A percentile compares a stretch with the other conserved stretches of the same genome.
Evolutionary conservation across 2,329 filamentous ascomycete genomes (phyloP).

Genomic region (Ophiocordyceps sinensis): DNA sequence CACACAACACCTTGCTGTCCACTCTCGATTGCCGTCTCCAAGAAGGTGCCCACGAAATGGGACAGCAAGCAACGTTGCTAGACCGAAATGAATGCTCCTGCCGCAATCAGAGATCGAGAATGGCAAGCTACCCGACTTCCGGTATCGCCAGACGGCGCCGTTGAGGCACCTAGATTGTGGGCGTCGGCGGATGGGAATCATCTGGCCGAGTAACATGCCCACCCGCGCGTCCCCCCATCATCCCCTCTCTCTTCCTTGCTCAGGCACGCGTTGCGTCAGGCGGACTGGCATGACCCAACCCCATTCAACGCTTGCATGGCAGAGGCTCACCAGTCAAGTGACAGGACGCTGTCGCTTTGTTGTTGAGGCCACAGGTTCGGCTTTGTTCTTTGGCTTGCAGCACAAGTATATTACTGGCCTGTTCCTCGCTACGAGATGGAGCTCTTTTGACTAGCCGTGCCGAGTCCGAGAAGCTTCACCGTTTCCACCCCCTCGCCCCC

Average conservation of each 20-base stretch:
- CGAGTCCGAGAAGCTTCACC: neutral
- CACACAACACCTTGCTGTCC: neutral
- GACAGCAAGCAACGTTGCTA: slow-evolving; percentile 4
- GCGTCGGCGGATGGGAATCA: neutral
- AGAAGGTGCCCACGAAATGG: neutral
- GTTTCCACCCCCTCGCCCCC: neutral
- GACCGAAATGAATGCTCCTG: neutral
- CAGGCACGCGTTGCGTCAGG: neutral
- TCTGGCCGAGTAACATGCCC: slow-evolving; percentile 3
- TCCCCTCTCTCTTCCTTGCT: neutral
- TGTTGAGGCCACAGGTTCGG: too few relatives aligned
- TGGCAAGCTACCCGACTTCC: neutral
- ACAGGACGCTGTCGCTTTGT: neutral
- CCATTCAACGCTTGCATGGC: neutral
- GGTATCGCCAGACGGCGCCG: neutral
- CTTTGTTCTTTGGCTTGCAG: neutral
- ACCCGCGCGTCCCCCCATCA: neutral
- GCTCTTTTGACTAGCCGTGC: neutral
- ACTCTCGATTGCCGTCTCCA: neutral
- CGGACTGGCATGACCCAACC: neutral
- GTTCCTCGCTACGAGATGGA: neutral
- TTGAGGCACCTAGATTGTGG: neutral
- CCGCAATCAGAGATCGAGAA: neutral
- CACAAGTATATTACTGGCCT: neutral
- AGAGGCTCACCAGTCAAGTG: neutral